These are phyloP conservation scores for Larix kaempferi DNA, from an alignment of 75 land plant species.

Conservation along the genomic window DNA sequence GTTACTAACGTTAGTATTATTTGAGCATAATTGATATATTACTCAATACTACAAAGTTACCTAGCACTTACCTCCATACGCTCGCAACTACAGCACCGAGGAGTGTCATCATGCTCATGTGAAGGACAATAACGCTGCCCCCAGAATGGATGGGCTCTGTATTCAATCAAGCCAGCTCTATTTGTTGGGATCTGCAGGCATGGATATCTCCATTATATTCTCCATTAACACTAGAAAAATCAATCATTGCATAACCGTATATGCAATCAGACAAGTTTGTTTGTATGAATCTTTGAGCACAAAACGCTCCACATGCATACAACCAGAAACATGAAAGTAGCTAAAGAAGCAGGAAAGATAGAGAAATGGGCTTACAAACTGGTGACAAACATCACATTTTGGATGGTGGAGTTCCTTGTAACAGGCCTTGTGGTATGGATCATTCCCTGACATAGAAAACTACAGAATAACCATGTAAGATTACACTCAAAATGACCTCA, in stretches of 20 bases:
- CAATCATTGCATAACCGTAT: no score
- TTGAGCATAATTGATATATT: no score
- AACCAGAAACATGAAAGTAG: not conserved
- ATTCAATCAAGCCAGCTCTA: conserved; percentile 86
- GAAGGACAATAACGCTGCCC: conserved; percentile 89
- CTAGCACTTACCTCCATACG: conserved; percentile 72
- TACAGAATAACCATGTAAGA: conserved; percentile 17
- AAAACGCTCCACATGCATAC: no score
- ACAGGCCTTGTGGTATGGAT: conserved; percentile 83
- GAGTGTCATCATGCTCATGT: conserved; percentile 88
- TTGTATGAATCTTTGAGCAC: no score
- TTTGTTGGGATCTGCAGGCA: conserved; percentile 88
- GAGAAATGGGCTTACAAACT: conserved; percentile 65
- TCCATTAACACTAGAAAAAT: no score
- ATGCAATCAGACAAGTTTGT: no score
- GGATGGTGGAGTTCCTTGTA: conserved; percentile 92
- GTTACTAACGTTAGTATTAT: no score
- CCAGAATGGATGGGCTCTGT: conserved; percentile 99
- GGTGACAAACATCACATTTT: conserved; percentile 92
- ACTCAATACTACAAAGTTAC: no score
- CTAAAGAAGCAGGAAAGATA: not conserved
- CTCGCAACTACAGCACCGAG: conserved; percentile 97
- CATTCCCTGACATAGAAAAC: conserved; percentile 83
- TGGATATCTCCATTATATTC: not conserved
- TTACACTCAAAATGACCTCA: no score